phyloP scores from a whole-genome alignment of 768 basidiomycete genomes.

The Hygrophorus pudorinus region DNA sequence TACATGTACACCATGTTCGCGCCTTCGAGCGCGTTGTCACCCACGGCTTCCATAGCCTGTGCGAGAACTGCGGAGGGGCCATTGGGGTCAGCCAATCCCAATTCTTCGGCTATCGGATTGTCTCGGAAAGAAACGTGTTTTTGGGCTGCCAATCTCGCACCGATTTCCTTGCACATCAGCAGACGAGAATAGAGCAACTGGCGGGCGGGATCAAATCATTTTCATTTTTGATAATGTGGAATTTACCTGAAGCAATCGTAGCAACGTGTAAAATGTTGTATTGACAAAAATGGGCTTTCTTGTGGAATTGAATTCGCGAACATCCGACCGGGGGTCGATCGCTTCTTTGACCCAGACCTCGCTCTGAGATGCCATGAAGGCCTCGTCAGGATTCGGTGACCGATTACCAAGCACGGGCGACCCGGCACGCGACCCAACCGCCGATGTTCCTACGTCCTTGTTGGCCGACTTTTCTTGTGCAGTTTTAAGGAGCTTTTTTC shows the following conservation, averaged over 20 bases:
- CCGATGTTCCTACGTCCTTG: slow-evolving; percentile 17
- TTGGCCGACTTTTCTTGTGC: slow-evolving; percentile 46
- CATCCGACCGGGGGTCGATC: slow-evolving; percentile 15
- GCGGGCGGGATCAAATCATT: slow-evolving; percentile 9
- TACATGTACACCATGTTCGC: slow-evolving; percentile 78
- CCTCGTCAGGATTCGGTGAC: slow-evolving; percentile 3
- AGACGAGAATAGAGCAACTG: slow-evolving; percentile 88
- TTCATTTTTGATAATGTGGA: slow-evolving; percentile 7
- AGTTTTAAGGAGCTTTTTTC: slow-evolving; percentile 73
- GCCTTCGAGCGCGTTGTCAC: slow-evolving; percentile 34
- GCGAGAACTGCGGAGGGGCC: slow-evolving; percentile 60
- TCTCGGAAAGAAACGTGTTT: slow-evolving; percentile 57
- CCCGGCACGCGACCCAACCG: slow-evolving; percentile 8
- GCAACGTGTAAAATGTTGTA: slow-evolving; percentile 83
- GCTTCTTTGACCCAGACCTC: slow-evolving; percentile 57
- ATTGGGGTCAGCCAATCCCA: slow-evolving; percentile 80
- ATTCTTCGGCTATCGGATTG: slow-evolving; percentile 73
- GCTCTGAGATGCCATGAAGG: slow-evolving; percentile 6
- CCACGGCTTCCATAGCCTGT: slow-evolving; percentile 55
- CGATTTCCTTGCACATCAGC: slow-evolving; percentile 74
- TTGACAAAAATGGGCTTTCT: slow-evolving; percentile 77
- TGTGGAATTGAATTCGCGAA: slow-evolving; percentile 21
- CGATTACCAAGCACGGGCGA: slow-evolving; percentile 4
- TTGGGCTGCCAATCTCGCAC: slow-evolving; percentile 56
- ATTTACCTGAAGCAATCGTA: slow-evolving; percentile 79